A percentile compares a stretch with the other conserved stretches of the same genome.
These are phyloP conservation scores for Populus tremula DNA, from an alignment of 345 rosid genomes.

Conservation along the genomic window DNA sequence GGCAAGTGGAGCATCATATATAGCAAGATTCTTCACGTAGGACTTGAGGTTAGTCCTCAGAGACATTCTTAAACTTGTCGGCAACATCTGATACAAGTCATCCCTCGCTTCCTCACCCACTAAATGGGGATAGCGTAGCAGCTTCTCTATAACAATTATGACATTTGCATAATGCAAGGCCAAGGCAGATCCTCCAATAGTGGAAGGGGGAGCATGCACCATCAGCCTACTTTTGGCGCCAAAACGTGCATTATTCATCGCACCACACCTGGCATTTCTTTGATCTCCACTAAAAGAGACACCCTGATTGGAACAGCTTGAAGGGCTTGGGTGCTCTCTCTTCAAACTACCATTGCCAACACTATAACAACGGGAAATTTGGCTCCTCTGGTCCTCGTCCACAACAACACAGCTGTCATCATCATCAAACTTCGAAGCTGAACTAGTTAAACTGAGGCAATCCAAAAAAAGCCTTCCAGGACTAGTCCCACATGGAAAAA, in stretches of 20 bases:
- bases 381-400: constrained; percentile 42
- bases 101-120: constrained; percentile 95
- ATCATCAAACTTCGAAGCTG: constrained; percentile 50
- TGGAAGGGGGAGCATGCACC: constrained; percentile 54
- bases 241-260: constrained; percentile 28
- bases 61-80: constrained; percentile 65
- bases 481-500: constrained; percentile 72
- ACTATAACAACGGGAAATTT: constrained; percentile 42
- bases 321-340: constrained; percentile 29
- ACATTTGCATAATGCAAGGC: constrained; percentile 89
- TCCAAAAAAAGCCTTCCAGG: constrained; percentile 83
- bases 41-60: constrained; percentile 66
- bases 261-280: constrained; percentile 21
- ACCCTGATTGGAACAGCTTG: constrained; percentile 24
- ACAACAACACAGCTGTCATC: constrained; percentile 35
- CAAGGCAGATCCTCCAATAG: constrained; percentile 86
- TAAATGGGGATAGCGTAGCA: constrained; percentile 82
- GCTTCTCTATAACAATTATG: constrained; percentile 82
- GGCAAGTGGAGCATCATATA: constrained; percentile 90
- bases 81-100: constrained; percentile 92
- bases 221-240: constrained; percentile 57
- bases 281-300: constrained; percentile 36
- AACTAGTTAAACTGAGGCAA: constrained; percentile 73
- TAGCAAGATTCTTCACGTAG: constrained; percentile 72
- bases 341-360: constrained; percentile 31